Conservation (phyloP, 768 basidiomycete species). For the Phanerochaete sordida region DNA sequence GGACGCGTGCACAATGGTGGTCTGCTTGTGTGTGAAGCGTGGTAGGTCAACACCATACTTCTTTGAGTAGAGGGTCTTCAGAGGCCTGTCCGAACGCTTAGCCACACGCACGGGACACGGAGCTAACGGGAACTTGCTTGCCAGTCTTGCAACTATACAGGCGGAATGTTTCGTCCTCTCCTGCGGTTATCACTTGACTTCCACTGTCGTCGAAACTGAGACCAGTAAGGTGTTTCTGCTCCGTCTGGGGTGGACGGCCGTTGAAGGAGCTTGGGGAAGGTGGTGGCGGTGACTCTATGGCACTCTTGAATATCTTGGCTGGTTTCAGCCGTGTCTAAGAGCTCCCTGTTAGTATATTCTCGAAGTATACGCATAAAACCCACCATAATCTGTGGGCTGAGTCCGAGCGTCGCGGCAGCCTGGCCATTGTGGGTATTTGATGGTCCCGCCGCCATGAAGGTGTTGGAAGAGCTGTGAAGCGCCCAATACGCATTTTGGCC, state of each 20-base stretch:
- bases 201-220: constrained; percentile 91
- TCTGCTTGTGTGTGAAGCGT: constrained; percentile 90
- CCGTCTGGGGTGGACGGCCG: constrained; percentile 31
- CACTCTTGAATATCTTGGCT: constrained; percentile 81
- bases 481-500: constrained; percentile 9
- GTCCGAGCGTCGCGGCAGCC: constrained; percentile 13
- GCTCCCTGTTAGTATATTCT: not conserved
- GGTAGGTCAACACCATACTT: constrained; percentile 97
- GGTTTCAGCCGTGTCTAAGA: constrained; percentile 63
- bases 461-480: constrained; percentile 1
- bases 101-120: constrained; percentile 11
- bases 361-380: not conserved
- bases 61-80: constrained; percentile 83
- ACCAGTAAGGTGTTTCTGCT: constrained; percentile 77
- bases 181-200: constrained; percentile 80
- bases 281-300: constrained; percentile 60
- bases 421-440: constrained; percentile 9
- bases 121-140: constrained; percentile 66
- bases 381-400: constrained; percentile 30
- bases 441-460: constrained; percentile 1
- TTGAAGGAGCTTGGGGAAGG: constrained; percentile 39
- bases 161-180: constrained; percentile 90
- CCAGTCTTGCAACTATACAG: constrained; percentile 87
- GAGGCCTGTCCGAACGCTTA: constrained; percentile 44
- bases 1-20: constrained; percentile 82